Base-by-base conservation (phyloP, 306 rosid genomes). In the Quercus berberidifolia region DNA sequence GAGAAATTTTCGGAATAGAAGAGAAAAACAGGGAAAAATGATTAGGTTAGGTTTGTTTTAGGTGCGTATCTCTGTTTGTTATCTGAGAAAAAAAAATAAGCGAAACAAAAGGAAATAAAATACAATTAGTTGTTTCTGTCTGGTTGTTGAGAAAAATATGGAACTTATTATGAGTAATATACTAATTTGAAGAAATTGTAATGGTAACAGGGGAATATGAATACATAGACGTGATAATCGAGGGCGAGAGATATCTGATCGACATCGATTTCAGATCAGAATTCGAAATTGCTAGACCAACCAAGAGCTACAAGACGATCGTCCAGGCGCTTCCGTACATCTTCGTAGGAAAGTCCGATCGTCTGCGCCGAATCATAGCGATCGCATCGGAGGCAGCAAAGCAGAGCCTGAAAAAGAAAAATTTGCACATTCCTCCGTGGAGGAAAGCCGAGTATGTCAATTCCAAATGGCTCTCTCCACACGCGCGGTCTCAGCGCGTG, bases 231-330 rank as follows among this genome's bases (percentile, higher is more conserved):
- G 97, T 86, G 78, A 74, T 80, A 8, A 43, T 78, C 1, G 85
- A 76, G 20, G 88, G 80, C 4, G 98, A 91, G 69, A 71, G 92
- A 5, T 26, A 86, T 73, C 23, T 93, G 17, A 74, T 93, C 41
- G 98, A 93, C 83, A 46, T 93, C n/a, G 98, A 93, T 74, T 93
- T 93, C 68, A 80, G 87, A 81, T 91, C 98, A 72, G 94, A 93
- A 75, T 93, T 93, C 30, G 94, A 93, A 82, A 89, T 93, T 13
- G 94, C 97, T 31, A 77, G 97, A 58, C 86, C 97, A 11, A 91
- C 98, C 0, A 91, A 89, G 23, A 13, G 85, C 10, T 91, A 89
- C 83, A 91, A 84, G 65, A 71, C 83, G 75, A 83, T 86, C 74
- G 89, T 93, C 49, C 98, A 91, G 82, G 81, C 75, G 54, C 89